Base-by-base conservation (phyloP, 805 yeast genomes). In the Nakazawaea sp. region DNA sequence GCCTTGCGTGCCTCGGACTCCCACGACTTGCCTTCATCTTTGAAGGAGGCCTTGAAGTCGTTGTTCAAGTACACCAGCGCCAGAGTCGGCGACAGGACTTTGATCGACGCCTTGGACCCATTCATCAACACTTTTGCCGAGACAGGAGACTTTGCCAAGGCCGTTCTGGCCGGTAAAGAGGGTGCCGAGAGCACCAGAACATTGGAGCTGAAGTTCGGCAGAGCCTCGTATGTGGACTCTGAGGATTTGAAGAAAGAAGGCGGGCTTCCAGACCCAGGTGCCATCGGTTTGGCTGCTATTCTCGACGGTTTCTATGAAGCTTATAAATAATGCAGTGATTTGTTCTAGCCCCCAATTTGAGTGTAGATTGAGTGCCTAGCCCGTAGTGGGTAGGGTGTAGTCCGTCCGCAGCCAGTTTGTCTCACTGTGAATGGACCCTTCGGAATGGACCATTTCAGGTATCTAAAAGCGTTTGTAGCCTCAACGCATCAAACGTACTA, bases 261-360 rank as follows among this genome's bases (percentile, higher is more conserved):
- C 18, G 85, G 83, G n/a, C 67, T 88, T 21, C 95, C 96, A 2
- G 97, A 89, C 51, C 96, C 97, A 4, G 97, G 97, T 45, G 96
- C 97, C 2, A 75, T 86, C 40, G 97, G 97, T 3, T 62, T 89
- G 18, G 82, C 78, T 25, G 84, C 72, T 18, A 53, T 75, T 13
- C 52, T 75, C 16, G 62, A 69, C 43, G 81, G 80, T 12, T 66
- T 61, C 20, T 32, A 32, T 17, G 27, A 31, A 11, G 35, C 27
- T 8, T 39, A 34, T 24, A 33, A 21, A 21, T 21, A n/a, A n/a
- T n/a, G n/a, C n/a, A n/a, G n/a, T n/a, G n/a, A n/a, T n/a, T n/a
- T n/a, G n/a, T n/a, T n/a, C n/a, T n/a, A n/a, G n/a, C n/a, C n/a
- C n/a, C n/a, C n/a, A n/a, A n/a, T n/a, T n/a, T n/a, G n/a, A n/a